Evolutionary conservation across 257 asterid species (phyloP).

Genomic region (Gardenia jasminoides): DNA sequence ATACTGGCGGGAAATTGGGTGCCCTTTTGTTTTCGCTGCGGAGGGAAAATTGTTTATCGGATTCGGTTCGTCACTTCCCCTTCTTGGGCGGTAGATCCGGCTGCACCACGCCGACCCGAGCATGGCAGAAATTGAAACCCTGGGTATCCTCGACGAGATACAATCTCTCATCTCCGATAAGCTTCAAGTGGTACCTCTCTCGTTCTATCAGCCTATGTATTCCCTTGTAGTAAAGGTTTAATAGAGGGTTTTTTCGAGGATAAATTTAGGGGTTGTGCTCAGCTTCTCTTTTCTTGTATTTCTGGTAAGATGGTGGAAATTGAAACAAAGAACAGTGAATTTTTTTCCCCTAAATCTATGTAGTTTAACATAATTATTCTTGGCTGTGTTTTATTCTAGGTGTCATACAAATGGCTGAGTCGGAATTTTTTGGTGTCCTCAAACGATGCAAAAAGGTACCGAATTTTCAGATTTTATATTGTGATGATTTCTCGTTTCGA

Average conservation of each 20-base stretch:
- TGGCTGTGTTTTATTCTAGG: conserved; percentile 37
- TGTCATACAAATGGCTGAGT: conserved; percentile 98
- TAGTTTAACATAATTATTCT: neutral
- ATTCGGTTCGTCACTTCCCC: neutral
- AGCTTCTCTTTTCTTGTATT: neutral
- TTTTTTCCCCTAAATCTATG: neutral
- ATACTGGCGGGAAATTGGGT: conserved; percentile 64
- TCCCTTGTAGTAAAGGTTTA: neutral
- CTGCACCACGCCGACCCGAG: conserved; percentile 21
- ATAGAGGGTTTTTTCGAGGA: neutral
- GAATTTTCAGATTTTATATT: neutral
- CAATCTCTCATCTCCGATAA: conserved; percentile 78
- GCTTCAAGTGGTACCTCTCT: conserved; percentile 89
- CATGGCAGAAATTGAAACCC: conserved; percentile 70
- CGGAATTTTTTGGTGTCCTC: conserved; percentile 83
- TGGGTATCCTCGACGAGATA: conserved; percentile 71
- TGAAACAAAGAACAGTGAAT: too few species aligned
- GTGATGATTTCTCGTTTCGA: too few species aligned
- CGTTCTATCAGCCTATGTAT: neutral
- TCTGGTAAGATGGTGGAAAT: neutral
- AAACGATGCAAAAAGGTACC: conserved; percentile 83
- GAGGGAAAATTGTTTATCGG: conserved; percentile 33
- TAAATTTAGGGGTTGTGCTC: neutral
- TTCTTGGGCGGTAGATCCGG: conserved; percentile 10
- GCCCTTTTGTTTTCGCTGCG: conserved; percentile 7